Conservation (phyloP, 108 stramenopile genomes). For the Mayamaea pseudoterrestris region DNA sequence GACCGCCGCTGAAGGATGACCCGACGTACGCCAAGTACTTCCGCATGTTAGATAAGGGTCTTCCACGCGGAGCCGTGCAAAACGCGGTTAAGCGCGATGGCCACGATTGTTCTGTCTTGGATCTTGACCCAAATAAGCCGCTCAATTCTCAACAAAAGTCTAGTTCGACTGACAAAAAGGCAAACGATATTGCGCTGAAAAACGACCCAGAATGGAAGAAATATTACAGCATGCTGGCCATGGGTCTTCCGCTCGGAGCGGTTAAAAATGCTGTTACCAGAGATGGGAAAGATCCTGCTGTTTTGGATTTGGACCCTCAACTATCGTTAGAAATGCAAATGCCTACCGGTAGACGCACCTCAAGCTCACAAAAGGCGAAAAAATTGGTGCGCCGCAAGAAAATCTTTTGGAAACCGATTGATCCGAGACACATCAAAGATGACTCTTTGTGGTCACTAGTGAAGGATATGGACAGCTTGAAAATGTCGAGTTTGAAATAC, state of each 20-base stretch:
- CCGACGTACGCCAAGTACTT: conserved; percentile 60
- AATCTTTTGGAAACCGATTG: conserved; percentile 83
- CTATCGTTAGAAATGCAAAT: conserved; percentile 13
- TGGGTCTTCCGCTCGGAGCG: conserved; percentile 43
- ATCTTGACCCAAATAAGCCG: conserved; percentile 49
- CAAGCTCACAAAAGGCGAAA: conserved; percentile 20
- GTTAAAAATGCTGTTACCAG: conserved; percentile 53
- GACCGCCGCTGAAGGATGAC: conserved; percentile 63
- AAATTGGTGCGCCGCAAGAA: conserved; percentile 76
- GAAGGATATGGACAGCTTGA: conserved; percentile 37
- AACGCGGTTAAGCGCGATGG: conserved; percentile 49
- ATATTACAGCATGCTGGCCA: conserved; percentile 54
- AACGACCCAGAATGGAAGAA: conserved; percentile 55
- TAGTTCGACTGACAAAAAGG: conserved; percentile 9
- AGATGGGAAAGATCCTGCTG: conserved; percentile 44
- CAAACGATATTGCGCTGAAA: conserved; percentile 36
- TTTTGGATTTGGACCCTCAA: conserved; percentile 48
- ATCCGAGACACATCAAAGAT: conserved; percentile 58
- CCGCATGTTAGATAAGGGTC: conserved; percentile 63
- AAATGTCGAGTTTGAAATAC: conserved; percentile 54
- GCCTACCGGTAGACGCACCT: conserved; percentile 4
- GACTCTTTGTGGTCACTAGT: conserved; percentile 82
- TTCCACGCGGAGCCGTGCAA: conserved; percentile 51
- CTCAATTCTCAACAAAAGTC: conserved; percentile 23
- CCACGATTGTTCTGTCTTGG: conserved; percentile 44